Evolutionary conservation across 805 yeast genomes (phyloP), one percentile per base, ranked within the genome.

Genomic region (Ogataea philodendri): DNA sequence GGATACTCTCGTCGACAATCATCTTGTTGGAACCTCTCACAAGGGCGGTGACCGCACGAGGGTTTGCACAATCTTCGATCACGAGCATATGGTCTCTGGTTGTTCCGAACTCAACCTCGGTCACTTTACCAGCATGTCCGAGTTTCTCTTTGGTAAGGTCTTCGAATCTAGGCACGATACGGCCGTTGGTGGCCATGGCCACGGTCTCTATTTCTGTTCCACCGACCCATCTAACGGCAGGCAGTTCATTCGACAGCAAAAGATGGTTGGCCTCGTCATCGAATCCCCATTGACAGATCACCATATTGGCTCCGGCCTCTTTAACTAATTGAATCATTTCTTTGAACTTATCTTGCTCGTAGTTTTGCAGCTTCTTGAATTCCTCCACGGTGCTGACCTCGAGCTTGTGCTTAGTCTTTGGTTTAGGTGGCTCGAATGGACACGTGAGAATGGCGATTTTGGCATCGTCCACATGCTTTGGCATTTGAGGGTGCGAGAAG

Each of bases 341-440:
- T 57, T 71, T 75, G 59, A 93, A 93, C 61, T 87, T 88, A 46
- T 82, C 80, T 51, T 83, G 90, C 69, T 93, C 99, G 62, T 93
- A 93, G 34, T 76, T 76, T 67, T 94, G 98, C 58, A 93, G 74
- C 45, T 78, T 82, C 61, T 83, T 76, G 67, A 89, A 93, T 65
- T 93, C 98, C 54, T 89, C 97, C 14, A 88, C 96, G n/a, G 84
- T 66, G 10, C 90, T 76, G 46, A 90, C 90, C 60, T 90, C 96
- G 53, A 90, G 72, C 72, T 90, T 90, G 68, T 90, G 98, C 67
- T 93, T 93, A 15, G 99, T 93, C 69, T 93, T 93, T 50, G 99
- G 99, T 67, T 93, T 93, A 54, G 99, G 99, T 25, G 99, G 99
- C 70, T 93, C 99, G 59, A 93, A 93, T 52, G 99, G 97, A 69